Evolutionary conservation across 345 rosid species (phyloP), one percentile per base, ranked within the genome.

Genomic region (Cardamine resedifolia): DNA sequence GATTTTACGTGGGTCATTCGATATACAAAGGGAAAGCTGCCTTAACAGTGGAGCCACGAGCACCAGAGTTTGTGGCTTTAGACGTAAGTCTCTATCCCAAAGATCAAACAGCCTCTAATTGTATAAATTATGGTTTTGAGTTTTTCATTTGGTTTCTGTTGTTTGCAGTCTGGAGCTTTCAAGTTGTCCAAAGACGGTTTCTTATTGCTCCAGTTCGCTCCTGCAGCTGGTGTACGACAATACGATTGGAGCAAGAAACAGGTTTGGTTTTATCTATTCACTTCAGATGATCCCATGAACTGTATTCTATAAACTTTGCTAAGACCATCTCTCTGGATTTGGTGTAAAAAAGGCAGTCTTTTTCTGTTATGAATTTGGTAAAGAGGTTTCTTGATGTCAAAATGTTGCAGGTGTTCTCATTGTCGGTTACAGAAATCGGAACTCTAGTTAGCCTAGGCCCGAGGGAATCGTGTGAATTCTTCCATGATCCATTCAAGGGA

Each of bases 11-110:
- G 70, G 88, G 95, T 3, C 89, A 95, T 78, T 88, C 96, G 7
- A 85, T 95, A 58, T 95, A 91, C 85, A 95, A 95, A 83, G 99
- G 99, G 66, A 95, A 94, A 82, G 96, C 96, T 58, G 99, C 91
- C 11, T 76, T 95, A 41, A 85, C 89, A 1, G 91, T 91, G 48
- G 93, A 87, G 56, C 99, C 96, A 16, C 78, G 73, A 78, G 86
- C 91, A 33, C 99, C 97, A 0, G 96, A 94, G 77, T 94, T 89
- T 66, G 81, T 83, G 58, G 61, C 87, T 50, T 79, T 94, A 80
- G 90, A 89, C 56, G 98, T 91, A 68, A 47, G 78, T 67, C 57
- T 64, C 47, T 18, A 0, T 65, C 27, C 43, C 63, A 19, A 51
- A 49, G n/a, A 50, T 58, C 48, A 28, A 48, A 27, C 8, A 57